Evolutionary conservation across 169 alveolate species (phyloP).

Genomic region (Babesia sp.): DNA sequence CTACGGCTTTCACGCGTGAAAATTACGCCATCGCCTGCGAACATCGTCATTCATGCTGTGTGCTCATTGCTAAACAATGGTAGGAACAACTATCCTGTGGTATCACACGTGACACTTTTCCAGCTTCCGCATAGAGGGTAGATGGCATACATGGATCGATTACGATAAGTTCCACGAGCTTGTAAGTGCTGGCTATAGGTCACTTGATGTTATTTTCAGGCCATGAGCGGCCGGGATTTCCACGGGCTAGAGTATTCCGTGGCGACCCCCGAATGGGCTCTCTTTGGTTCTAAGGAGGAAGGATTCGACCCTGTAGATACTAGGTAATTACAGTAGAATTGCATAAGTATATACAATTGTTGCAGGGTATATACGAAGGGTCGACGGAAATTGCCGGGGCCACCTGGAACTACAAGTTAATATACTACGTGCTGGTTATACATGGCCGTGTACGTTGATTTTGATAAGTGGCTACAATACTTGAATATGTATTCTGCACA

Average conservation of each 20-base stretch:
- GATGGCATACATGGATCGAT: slow-evolving; percentile 89
- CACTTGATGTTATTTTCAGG: slow-evolving; percentile 5
- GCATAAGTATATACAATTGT: too few species aligned
- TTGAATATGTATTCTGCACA: slow-evolving; percentile 4
- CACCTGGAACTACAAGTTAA: slow-evolving; percentile 2
- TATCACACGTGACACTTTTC: not conserved
- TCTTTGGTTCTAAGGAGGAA: slow-evolving; percentile 79
- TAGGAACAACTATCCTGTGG: not conserved
- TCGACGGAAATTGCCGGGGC: slow-evolving; percentile 31
- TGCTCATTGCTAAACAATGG: slow-evolving; percentile 74
- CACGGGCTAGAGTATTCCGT: slow-evolving; percentile 79
- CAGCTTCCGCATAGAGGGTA: slow-evolving; percentile 74
- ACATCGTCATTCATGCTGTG: slow-evolving; percentile 87
- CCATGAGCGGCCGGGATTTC: slow-evolving; percentile 65
- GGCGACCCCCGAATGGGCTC: slow-evolving; percentile 88
- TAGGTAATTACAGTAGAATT: slow-evolving; percentile 42
- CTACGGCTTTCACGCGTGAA: slow-evolving; percentile 46
- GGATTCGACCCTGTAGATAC: slow-evolving; percentile 85
- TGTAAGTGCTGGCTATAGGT: slow-evolving; percentile 20
- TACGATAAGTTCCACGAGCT: slow-evolving; percentile 80
- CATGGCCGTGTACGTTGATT: not conserved
- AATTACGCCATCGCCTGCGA: slow-evolving; percentile 83
- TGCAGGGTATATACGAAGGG: slow-evolving; percentile 64
- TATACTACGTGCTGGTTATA: not conserved
- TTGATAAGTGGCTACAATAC: not conserved